These are phyloP conservation scores for Galeopsis tetrahit DNA, from an alignment of 257 asterid species.

Conservation along the genomic window DNA sequence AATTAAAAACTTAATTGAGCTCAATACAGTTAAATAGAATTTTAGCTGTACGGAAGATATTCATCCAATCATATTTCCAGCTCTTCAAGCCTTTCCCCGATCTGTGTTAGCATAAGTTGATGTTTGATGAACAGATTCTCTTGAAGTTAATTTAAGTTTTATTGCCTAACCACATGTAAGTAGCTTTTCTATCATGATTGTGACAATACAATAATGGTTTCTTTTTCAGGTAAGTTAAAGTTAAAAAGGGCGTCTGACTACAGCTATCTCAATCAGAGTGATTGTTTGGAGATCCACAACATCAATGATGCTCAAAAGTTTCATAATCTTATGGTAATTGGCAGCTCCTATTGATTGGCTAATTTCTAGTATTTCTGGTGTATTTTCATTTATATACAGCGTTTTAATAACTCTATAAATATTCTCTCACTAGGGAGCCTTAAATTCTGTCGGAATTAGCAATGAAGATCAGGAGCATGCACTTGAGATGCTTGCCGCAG, in stretches of 20 bases:
- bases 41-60: not conserved
- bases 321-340: conserved; percentile 58
- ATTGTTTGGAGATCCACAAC: conserved; percentile 62
- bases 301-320: conserved; percentile 76
- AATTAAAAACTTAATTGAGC: not conserved
- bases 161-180: not conserved
- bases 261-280: conserved; percentile 80
- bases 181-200: conserved; percentile 18
- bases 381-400: conserved; percentile 18
- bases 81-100: conserved; percentile 4
- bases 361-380: conserved; percentile 18
- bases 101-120: conserved; percentile 5
- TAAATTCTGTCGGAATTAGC: conserved; percentile 61
- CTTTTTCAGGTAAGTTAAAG: conserved; percentile 68
- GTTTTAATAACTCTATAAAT: conserved; percentile 24
- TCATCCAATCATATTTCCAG: conserved; percentile 1
- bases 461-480: conserved; percentile 76
- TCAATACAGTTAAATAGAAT: not conserved
- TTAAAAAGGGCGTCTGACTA: conserved; percentile 69
- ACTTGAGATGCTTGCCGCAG: conserved; percentile 91
- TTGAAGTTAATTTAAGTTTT: not conserved
- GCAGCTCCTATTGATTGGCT: conserved; percentile 17
- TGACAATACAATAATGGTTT: conserved; percentile 28
- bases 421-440: conserved; percentile 64
- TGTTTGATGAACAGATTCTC: not conserved